These are phyloP conservation scores for Nicotiana tomentosiformis DNA, from an alignment of 257 asterid genomes.

Conservation along the genomic window DNA sequence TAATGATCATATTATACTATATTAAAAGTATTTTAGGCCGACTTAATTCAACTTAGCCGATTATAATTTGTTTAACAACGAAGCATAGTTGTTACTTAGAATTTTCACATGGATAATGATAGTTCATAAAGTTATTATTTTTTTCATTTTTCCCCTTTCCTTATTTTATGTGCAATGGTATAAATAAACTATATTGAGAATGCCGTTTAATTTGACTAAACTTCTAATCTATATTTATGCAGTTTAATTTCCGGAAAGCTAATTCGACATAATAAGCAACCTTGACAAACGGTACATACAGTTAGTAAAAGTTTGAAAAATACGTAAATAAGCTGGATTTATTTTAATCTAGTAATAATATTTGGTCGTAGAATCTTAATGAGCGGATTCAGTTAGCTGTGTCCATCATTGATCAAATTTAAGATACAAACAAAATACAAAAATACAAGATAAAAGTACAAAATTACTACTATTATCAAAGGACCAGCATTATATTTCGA, in stretches of 20 bases:
- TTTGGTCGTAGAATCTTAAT: too few species aligned
- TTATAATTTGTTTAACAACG: too few species aligned
- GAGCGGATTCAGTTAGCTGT: constrained; percentile 2
- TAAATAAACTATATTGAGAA: not conserved
- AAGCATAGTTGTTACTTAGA: too few species aligned
- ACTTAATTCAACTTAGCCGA: too few species aligned
- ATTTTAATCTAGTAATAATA: not conserved
- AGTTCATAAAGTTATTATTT: too few species aligned
- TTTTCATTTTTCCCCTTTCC: too few species aligned
- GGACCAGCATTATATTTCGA: not conserved
- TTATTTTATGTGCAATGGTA: not conserved
- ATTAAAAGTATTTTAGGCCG: too few species aligned
- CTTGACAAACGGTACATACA: not conserved
- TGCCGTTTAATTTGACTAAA: not conserved
- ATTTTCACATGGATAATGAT: too few species aligned
- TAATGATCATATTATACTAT: too few species aligned
- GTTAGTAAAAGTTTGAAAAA: not conserved
- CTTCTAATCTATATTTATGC: not conserved
- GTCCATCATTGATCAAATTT: not conserved
- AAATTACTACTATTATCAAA: not conserved
- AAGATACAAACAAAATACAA: not conserved
- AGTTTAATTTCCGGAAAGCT: not conserved
- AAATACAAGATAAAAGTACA: not conserved
- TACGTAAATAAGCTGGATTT: not conserved
- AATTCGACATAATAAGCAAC: not conserved